phyloP scores from a whole-genome alignment of 768 basidiomycete genomes.

The Podaxis sp. region DNA sequence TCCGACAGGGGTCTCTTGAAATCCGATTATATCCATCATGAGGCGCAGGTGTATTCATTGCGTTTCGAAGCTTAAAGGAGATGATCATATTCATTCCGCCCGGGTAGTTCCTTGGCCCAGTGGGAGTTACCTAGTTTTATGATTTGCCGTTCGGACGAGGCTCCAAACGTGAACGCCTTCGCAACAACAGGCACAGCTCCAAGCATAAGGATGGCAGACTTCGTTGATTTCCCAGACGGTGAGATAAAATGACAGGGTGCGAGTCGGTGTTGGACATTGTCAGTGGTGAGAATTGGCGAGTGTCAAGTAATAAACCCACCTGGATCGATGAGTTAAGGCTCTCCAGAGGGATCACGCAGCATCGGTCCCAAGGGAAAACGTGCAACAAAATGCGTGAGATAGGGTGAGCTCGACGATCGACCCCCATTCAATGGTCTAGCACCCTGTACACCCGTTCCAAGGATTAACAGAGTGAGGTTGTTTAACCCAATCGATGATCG shows the following conservation, averaged over 20 bases:
- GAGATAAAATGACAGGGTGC: slow-evolving; percentile 11
- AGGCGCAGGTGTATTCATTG: background rate
- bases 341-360: background rate
- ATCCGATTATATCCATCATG: background rate
- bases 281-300: background rate
- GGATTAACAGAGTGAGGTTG: too few relatives aligned
- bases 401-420: background rate
- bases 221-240: background rate
- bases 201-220: background rate
- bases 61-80: background rate
- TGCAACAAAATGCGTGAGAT: background rate
- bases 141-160: slow-evolving; percentile 5
- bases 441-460: too few relatives aligned
- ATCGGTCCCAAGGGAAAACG: background rate
- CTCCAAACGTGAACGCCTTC: slow-evolving; percentile 3
- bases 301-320: background rate
- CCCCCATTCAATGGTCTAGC: too few relatives aligned
- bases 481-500: background rate
- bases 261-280: background rate
- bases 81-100: background rate
- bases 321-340: background rate
- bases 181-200: background rate
- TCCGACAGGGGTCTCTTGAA: background rate
- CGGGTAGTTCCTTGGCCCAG: background rate
- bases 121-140: background rate